Conservation (phyloP, 345 rosid species). For the Kandelia obovata region DNA sequence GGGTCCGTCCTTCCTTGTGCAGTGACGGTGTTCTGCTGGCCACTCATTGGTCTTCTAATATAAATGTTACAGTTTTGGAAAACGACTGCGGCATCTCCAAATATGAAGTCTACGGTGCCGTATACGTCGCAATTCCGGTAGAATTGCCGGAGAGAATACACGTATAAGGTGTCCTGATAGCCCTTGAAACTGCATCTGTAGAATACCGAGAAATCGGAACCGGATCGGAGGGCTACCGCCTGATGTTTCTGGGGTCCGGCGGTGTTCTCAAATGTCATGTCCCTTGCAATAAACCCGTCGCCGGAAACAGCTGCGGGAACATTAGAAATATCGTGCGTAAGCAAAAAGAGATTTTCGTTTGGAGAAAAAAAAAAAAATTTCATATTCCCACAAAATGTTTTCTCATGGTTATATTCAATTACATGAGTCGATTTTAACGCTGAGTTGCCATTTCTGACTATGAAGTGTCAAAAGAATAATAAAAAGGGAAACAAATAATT, state of each 20-base stretch:
- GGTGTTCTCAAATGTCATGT: constrained; percentile 76
- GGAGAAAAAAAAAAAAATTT: background rate
- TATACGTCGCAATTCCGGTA: constrained; percentile 67
- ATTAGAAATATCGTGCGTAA: background rate
- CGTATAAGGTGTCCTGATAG: constrained; percentile 87
- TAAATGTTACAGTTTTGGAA: constrained; percentile 67
- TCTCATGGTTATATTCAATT: no score
- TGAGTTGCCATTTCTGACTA: no score
- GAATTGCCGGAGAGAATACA: constrained; percentile 75
- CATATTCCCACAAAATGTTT: no score
- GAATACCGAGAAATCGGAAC: constrained; percentile 74
- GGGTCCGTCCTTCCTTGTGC: constrained; percentile 71
- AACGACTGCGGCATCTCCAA: constrained; percentile 61
- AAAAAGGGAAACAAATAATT: background rate
- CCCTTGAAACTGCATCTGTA: constrained; percentile 79
- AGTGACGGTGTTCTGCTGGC: constrained; percentile 59
- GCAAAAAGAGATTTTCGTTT: background rate
- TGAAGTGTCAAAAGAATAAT: background rate
- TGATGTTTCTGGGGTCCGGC: constrained; percentile 84
- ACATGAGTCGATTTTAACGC: no score
- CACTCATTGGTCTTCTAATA: constrained; percentile 45
- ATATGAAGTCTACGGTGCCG: constrained; percentile 79
- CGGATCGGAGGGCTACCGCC: constrained; percentile 84
- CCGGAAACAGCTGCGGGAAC: constrained; percentile 54
- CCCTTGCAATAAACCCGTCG: constrained; percentile 65